Evolutionary conservation across 2,329 filamentous ascomycete species (phyloP).

Genomic region (Hymenotorrendiella dingleyae): DNA sequence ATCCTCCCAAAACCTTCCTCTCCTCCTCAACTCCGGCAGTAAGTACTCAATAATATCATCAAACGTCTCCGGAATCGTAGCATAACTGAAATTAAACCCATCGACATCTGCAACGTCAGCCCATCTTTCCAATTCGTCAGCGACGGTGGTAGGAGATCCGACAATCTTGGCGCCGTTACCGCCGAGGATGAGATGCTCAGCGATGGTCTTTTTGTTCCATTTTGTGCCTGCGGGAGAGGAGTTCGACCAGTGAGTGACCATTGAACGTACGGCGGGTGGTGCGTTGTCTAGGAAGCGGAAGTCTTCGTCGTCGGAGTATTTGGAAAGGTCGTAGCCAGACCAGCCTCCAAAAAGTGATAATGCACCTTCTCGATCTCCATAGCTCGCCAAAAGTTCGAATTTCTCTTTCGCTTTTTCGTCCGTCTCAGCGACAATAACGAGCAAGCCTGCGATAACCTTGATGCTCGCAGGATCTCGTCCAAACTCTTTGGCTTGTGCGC

Average conservation of each 20-base stretch:
- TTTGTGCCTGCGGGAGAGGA: constrained; percentile 49
- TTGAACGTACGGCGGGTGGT: constrained; percentile 37
- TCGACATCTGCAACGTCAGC: constrained; percentile 10
- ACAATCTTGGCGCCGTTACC: neutral
- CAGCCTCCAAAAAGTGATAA: constrained; percentile 67
- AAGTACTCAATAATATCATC: constrained; percentile 60
- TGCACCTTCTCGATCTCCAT: constrained; percentile 58
- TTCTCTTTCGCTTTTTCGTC: constrained; percentile 60
- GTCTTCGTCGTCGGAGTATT: constrained; percentile 12
- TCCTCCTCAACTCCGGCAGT: constrained; percentile 53
- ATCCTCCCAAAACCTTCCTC: constrained; percentile 51
- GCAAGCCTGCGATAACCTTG: constrained; percentile 10
- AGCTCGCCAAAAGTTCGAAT: constrained; percentile 51
- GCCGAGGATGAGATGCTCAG: constrained; percentile 7
- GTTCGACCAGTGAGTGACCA: constrained; percentile 37
- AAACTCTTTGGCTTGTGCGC: constrained; percentile 31
- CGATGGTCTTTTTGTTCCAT: constrained; percentile 62
- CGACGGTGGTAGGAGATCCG: constrained; percentile 6
- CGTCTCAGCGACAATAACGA: constrained; percentile 54
- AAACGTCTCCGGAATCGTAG: constrained; percentile 54
- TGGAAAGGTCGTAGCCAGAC: constrained; percentile 56
- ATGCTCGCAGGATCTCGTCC: constrained; percentile 48
- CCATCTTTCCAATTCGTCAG: constrained; percentile 12
- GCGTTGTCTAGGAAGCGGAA: constrained; percentile 36
- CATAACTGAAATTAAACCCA: constrained; percentile 36